These are phyloP conservation scores for Cutaneotrichosporon sp. DNA, from an alignment of 1,284 basidiomycete genomes.

Conservation along the genomic window DNA sequence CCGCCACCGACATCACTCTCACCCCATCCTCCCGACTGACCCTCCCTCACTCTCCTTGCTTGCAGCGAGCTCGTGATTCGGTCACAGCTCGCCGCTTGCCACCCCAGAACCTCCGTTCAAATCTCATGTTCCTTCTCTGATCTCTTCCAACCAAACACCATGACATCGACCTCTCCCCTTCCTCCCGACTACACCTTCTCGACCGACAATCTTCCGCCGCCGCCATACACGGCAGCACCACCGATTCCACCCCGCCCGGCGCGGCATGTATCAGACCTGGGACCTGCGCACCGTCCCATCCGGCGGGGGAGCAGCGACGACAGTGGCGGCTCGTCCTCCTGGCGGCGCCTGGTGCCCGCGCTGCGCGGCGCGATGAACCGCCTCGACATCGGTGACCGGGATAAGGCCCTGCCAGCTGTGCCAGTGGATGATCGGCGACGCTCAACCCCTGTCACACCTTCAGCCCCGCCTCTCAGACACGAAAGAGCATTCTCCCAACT, in stretches of 20 bases:
- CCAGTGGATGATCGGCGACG: background rate
- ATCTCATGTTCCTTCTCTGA: background rate
- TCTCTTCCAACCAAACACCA: background rate
- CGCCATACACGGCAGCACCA: background rate
- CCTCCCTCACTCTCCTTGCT: background rate
- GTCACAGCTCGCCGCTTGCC: background rate
- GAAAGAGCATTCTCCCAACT: background rate
- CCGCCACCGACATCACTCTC: background rate
- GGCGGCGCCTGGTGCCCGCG: background rate
- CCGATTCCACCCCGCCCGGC: background rate
- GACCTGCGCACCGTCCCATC: background rate
- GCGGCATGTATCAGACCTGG: background rate
- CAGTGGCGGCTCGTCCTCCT: slow-evolving; percentile 2
- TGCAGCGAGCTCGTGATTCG: background rate
- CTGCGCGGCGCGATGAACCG: background rate
- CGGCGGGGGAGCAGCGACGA: slow-evolving; percentile 3
- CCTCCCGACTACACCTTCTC: slow-evolving; percentile 1
- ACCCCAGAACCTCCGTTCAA: background rate
- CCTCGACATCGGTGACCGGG: background rate
- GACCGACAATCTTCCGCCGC: background rate
- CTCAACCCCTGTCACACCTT: background rate
- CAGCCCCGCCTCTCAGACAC: background rate
- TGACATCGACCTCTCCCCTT: background rate
- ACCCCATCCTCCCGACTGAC: background rate
- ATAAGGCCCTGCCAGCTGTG: slow-evolving; percentile 2